Evolutionary conservation across 768 basidiomycete species (phyloP).

Genomic region (Porpolomopsis calyptriformis): DNA sequence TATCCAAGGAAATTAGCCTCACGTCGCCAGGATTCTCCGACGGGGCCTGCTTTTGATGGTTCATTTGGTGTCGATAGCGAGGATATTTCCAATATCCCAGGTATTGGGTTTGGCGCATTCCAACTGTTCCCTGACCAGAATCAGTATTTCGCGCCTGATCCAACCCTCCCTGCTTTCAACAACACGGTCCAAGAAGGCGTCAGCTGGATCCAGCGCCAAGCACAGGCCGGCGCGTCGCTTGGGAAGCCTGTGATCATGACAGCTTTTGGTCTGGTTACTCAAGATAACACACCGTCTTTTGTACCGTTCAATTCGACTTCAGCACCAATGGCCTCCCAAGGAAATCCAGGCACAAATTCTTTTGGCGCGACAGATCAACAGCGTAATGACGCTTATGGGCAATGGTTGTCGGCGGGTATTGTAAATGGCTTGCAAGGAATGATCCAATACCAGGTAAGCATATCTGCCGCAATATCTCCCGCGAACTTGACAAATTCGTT

Average conservation of each 20-base stretch:
- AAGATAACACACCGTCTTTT: constrained; percentile 39
- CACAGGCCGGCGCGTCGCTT: constrained; percentile 28
- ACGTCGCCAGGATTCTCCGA: constrained; percentile 32
- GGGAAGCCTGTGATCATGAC: constrained; percentile 45
- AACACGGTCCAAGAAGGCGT: constrained; percentile 36
- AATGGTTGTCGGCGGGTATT: constrained; percentile 43
- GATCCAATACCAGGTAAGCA: constrained; percentile 36
- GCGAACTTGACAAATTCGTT: constrained; percentile 14
- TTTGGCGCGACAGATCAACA: constrained; percentile 45
- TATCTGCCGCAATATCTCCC: not conserved
- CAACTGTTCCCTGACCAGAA: constrained; percentile 64
- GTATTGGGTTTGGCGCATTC: constrained; percentile 50
- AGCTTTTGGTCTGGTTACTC: constrained; percentile 55
- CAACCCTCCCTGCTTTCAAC: constrained; percentile 39
- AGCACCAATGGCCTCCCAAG: constrained; percentile 32
- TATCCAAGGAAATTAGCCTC: constrained; percentile 26
- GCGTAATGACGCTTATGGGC: constrained; percentile 40
- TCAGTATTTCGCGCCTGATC: constrained; percentile 38
- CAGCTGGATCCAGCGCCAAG: constrained; percentile 47
- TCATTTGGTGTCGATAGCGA: constrained; percentile 57
- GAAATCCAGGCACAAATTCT: constrained; percentile 17
- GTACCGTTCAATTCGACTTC: constrained; percentile 61
- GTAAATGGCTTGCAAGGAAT: constrained; percentile 30
- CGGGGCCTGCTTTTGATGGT: constrained; percentile 49
- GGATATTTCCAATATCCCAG: constrained; percentile 47